Conservation (phyloP, 176 grass and related monocot species). For the Triticum timopheevii region DNA sequence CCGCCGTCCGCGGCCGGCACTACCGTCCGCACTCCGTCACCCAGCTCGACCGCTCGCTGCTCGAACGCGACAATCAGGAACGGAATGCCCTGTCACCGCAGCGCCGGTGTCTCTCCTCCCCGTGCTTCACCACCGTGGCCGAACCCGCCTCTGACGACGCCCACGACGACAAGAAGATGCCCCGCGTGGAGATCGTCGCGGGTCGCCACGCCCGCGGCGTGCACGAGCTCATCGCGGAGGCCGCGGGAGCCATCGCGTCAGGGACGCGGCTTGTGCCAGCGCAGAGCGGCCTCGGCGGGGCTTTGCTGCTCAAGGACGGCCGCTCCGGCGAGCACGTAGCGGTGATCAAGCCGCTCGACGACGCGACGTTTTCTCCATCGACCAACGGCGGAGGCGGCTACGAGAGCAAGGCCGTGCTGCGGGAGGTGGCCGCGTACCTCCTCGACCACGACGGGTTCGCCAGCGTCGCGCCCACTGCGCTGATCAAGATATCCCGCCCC, state of each 20-base stretch:
- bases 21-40: slow-evolving; percentile 69
- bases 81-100: slow-evolving; percentile 44
- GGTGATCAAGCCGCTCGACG: slow-evolving; percentile 73
- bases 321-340: slow-evolving; percentile 60
- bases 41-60: slow-evolving; percentile 35
- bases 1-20: slow-evolving; percentile 36
- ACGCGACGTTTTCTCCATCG: not conserved
- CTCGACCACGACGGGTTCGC: slow-evolving; percentile 83
- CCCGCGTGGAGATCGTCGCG: slow-evolving; percentile 54
- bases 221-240: slow-evolving; percentile 70
- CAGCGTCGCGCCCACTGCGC: slow-evolving; percentile 70
- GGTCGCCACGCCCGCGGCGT: slow-evolving; percentile 45
- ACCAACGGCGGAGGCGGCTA: not conserved
- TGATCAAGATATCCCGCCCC: slow-evolving; percentile 66
- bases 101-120: slow-evolving; percentile 55
- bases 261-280: slow-evolving; percentile 52
- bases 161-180: slow-evolving; percentile 27
- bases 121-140: slow-evolving; percentile 51
- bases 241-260: slow-evolving; percentile 49
- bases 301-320: slow-evolving; percentile 59
- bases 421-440: slow-evolving; percentile 89
- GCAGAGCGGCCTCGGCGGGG: slow-evolving; percentile 50
- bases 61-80: slow-evolving; percentile 32
- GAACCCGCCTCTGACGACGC: not conserved
- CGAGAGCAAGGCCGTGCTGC: slow-evolving; percentile 44